phyloP scores from a whole-genome alignment of 2,329 filamentous ascomycete species.

The Fusarium cicatricum region DNA sequence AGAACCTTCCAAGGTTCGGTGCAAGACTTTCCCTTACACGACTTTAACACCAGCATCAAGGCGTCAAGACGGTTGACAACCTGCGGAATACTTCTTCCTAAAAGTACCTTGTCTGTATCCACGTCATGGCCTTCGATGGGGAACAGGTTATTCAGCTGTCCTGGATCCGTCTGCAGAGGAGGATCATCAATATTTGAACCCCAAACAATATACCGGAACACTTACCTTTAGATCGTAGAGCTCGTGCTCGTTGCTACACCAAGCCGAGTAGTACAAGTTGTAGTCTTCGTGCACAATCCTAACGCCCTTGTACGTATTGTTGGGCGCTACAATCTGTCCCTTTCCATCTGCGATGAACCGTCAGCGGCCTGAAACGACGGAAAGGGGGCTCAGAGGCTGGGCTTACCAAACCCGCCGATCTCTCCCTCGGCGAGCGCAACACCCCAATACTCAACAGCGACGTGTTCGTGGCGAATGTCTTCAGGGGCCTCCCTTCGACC shows the following conservation, averaged over 20 bases:
- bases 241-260: constrained; percentile 74
- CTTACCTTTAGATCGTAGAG: constrained; percentile 66
- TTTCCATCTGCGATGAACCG: constrained; percentile 25
- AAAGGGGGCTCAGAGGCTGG: not conserved
- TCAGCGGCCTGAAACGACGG: constrained; percentile 5
- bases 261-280: constrained; percentile 71
- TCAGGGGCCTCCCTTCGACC: constrained; percentile 30
- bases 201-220: not conserved
- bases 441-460: constrained; percentile 67
- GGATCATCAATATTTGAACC: constrained; percentile 4
- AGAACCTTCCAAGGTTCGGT: constrained; percentile 64
- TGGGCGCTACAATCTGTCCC: constrained; percentile 31
- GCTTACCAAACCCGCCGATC: constrained; percentile 39
- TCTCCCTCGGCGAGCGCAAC: constrained; percentile 50
- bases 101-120: constrained; percentile 19
- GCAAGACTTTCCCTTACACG: constrained; percentile 63
- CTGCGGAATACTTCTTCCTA: constrained; percentile 42
- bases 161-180: constrained; percentile 56
- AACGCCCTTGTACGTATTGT: constrained; percentile 69
- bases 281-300: constrained; percentile 64
- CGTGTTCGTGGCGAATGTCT: constrained; percentile 58
- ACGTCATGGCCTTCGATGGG: not conserved
- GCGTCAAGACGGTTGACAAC: constrained; percentile 63
- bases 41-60: constrained; percentile 67
- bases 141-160: constrained; percentile 58